These are phyloP conservation scores for Vinca minor DNA, from an alignment of 257 asterid species.

Conservation along the genomic window DNA sequence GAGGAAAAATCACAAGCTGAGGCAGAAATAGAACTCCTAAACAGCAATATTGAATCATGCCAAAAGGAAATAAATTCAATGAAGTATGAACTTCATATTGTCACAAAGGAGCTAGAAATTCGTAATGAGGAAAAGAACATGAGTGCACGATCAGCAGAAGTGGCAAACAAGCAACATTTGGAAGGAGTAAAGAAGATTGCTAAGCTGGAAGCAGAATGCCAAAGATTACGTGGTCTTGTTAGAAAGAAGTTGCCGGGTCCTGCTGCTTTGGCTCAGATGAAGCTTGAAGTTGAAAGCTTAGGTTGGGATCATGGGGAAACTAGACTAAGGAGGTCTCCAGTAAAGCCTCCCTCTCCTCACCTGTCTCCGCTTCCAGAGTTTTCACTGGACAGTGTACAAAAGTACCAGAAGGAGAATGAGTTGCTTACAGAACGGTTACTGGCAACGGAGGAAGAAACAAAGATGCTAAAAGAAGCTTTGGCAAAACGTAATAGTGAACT, in stretches of 20 bases:
- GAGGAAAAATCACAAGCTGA: conserved; percentile 81
- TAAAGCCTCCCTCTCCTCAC: conserved; percentile 61
- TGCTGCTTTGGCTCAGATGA: conserved; percentile 97
- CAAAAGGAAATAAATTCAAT: conserved; percentile 75
- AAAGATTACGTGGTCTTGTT: conserved; percentile 92
- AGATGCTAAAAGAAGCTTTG: conserved; percentile 89
- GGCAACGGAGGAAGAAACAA: conserved; percentile 89
- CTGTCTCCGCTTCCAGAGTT: conserved; percentile 50
- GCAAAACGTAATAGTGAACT: conserved; percentile 84
- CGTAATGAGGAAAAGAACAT: conserved; percentile 93
- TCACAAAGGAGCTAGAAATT: conserved; percentile 77
- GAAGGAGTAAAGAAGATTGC: conserved; percentile 90
- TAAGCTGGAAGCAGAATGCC: conserved; percentile 94
- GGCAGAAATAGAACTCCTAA: conserved; percentile 60
- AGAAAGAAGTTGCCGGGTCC: conserved; percentile 94
- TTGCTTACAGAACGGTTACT: conserved; percentile 65
- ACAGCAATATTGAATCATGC: conserved; percentile 53
- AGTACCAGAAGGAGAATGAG: conserved; percentile 60
- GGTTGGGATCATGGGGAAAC: conserved; percentile 76
- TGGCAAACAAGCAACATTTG: conserved; percentile 78
- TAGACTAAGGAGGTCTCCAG: conserved; percentile 64
- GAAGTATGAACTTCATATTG: conserved; percentile 74
- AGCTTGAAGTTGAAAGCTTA: conserved; percentile 82
- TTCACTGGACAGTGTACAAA: conserved; percentile 55
- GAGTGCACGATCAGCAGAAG: conserved; percentile 91